Conservation (phyloP, 768 basidiomycete species). For the Hirschioporus abietinus region DNA sequence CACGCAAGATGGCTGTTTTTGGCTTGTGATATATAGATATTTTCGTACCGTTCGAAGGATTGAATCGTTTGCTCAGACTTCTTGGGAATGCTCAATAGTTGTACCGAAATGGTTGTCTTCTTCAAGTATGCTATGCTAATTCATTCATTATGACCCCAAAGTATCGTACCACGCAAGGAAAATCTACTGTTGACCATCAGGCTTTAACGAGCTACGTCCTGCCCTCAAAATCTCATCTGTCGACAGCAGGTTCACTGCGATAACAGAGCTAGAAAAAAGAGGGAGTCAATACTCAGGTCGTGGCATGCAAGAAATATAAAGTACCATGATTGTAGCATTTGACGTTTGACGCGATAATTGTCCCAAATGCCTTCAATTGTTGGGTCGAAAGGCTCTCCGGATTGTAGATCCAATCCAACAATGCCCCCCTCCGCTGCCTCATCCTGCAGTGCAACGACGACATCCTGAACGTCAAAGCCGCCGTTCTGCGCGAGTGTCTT, state of each 20-base stretch:
- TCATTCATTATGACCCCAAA: not conserved
- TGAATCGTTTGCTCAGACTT: not conserved
- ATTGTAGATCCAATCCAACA: slow-evolving; percentile 87
- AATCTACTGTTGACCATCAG: slow-evolving; percentile 58
- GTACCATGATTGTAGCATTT: slow-evolving; percentile 96
- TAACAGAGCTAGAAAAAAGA: slow-evolving; percentile 63
- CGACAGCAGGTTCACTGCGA: slow-evolving; percentile 90
- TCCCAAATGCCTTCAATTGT: slow-evolving; percentile 97
- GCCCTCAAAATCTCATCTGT: slow-evolving; percentile 95
- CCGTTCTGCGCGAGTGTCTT: slow-evolving; percentile 96
- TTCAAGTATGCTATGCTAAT: not conserved
- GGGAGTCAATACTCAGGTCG: slow-evolving; percentile 21
- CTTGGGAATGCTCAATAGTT: not conserved
- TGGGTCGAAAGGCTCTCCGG: slow-evolving; percentile 95
- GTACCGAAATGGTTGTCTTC: not conserved
- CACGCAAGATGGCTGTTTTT: not conserved
- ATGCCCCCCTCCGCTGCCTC: slow-evolving; percentile 91
- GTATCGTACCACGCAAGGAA: not conserved
- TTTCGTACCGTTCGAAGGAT: not conserved
- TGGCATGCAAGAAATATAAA: slow-evolving; percentile 23
- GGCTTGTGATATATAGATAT: not conserved
- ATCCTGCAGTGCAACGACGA: slow-evolving; percentile 90
- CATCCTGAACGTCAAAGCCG: slow-evolving; percentile 95
- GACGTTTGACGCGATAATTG: slow-evolving; percentile 97
- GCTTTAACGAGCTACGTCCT: slow-evolving; percentile 81